Base-by-base conservation (phyloP, 495 filamentous ascomycete species). In the Hypoxylon lienhwacheense region DNA sequence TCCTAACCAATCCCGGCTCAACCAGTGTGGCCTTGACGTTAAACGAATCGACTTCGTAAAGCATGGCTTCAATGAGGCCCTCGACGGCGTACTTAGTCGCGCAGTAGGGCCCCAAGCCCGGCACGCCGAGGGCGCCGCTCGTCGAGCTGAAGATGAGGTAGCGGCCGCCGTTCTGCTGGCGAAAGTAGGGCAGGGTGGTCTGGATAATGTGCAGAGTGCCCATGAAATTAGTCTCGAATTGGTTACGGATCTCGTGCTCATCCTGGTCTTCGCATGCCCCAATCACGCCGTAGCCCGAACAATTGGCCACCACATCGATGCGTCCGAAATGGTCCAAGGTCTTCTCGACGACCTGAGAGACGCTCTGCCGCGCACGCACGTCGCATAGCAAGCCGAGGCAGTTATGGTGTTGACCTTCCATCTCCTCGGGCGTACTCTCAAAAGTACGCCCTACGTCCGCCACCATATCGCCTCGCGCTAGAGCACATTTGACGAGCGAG, bases 181-280 rank as follows among this genome's bases (percentile, higher is more conserved):
- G 84, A 67, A 97, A 96, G 74, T 96, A 90, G 0, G 90, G 89
- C 22, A 97, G 69, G 15, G 85, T 88, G n/a, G 88, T 72, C 68
- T 96, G 89, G 52, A 97, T 86, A 61, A 98, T 97, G 67, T 97
- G 86, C 53, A 97, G 66, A 0, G 90, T 92, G 45, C 93, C 93
- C 70, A 91, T 90, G 73, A 96, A 95, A 67, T 98, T 98, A 22
- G 91, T 97, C 71, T 92, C 88, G 70, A 97, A 97, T 69, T 97
- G 92, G 66, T 92, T 93, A 53, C 90, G 86, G 55, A 98, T 85
- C 59, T 97, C 92, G 68, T 88, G 85, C 62, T 93, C 89, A 71
- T 95, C 90, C 71, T 97, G 93, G 73, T 97, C 93, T 72, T 98
- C 93, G 72, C 90, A 96, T 2, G 92, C 86, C 21, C 89, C 92